Evolutionary conservation across 345 rosid genomes (phyloP).

Genomic region (Aegle marmelos): DNA sequence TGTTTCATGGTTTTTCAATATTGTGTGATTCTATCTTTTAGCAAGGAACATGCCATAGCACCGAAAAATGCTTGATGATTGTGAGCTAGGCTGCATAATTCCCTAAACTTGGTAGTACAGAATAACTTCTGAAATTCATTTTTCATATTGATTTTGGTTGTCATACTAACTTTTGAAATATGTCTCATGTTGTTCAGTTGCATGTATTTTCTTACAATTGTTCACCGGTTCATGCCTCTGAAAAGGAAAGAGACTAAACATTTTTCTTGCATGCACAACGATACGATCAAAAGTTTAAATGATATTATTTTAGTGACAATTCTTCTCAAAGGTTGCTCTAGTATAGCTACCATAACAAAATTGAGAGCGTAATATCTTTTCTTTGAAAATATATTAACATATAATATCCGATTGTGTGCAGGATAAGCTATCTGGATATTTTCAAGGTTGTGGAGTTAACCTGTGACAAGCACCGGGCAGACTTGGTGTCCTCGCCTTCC

Average conservation of each 20-base stretch:
- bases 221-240: background rate
- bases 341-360: background rate
- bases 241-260: background rate
- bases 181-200: background rate
- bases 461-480: constrained; percentile 65
- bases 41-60: background rate
- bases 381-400: background rate
- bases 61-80: background rate
- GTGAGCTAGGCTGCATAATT: background rate
- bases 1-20: background rate
- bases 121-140: background rate
- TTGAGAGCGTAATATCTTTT: background rate
- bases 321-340: background rate
- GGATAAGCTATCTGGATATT: constrained; percentile 87
- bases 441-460: constrained; percentile 93
- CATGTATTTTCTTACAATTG: too few species aligned
- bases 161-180: background rate
- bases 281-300: background rate
- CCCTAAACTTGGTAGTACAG: background rate
- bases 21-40: background rate
- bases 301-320: background rate
- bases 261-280: background rate
- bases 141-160: background rate
- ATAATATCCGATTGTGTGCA: constrained; percentile 25
- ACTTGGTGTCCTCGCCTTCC: constrained; percentile 65